These are phyloP conservation scores for Sphagnum tenellum DNA, from an alignment of 225 moss, liverwort and hornwort species.

Conservation along the genomic window DNA sequence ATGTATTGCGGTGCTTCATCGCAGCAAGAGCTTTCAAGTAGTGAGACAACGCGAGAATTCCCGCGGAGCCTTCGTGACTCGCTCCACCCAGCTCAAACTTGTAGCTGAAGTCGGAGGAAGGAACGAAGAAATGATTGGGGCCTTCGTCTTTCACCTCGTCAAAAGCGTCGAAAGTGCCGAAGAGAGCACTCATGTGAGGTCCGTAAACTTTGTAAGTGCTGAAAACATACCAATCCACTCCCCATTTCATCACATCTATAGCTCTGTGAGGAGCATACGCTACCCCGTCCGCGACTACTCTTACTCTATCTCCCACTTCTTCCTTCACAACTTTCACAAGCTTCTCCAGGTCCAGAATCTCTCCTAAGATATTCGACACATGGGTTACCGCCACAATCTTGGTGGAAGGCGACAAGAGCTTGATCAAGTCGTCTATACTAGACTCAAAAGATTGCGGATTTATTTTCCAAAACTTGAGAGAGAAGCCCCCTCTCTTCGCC, in stretches of 20 bases:
- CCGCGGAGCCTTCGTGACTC: constrained; percentile 37
- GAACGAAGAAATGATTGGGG: constrained; percentile 18
- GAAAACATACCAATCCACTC: constrained; percentile 43
- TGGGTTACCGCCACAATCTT: constrained; percentile 36
- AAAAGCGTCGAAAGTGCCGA: constrained; percentile 29
- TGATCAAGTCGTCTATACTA: constrained; percentile 20
- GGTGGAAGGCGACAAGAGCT: constrained; percentile 29
- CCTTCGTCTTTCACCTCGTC: constrained; percentile 19
- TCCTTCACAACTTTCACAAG: constrained; percentile 38
- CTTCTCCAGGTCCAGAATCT: constrained; percentile 25
- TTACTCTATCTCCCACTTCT: constrained; percentile 17
- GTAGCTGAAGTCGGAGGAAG: constrained; percentile 8
- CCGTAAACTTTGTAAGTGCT: constrained; percentile 41
- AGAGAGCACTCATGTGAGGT: constrained; percentile 40
- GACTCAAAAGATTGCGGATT: constrained; percentile 34
- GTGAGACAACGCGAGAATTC: constrained; percentile 27
- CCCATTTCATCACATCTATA: constrained; percentile 41
- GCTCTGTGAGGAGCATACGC: constrained; percentile 41
- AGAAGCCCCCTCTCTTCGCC: constrained; percentile 21
- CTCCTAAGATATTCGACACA: constrained; percentile 39
- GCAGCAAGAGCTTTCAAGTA: constrained; percentile 25
- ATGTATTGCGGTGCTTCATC: background rate
- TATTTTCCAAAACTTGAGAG: constrained; percentile 38
- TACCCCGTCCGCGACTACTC: constrained; percentile 39
- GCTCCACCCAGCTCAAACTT: constrained; percentile 38